Evolutionary conservation across 2,329 filamentous ascomycete species (phyloP), one percentile per base, ranked within the genome.

Genomic region (Talaromyces sp.): DNA sequence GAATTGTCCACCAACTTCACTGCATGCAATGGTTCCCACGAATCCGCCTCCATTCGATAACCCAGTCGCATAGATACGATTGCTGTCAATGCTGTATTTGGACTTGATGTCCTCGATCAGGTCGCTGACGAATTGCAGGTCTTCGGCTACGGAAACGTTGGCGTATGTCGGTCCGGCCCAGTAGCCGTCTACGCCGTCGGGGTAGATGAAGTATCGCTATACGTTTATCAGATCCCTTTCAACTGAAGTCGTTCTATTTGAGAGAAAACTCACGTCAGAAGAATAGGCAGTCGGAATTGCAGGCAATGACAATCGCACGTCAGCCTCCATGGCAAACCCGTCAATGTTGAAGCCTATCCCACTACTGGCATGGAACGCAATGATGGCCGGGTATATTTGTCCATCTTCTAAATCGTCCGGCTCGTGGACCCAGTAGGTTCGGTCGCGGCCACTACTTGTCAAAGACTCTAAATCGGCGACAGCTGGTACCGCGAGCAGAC

Each of bases 11-110:
- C 79, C 79, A 2, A 81, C 75, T 5, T 73, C 66, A 1, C 70
- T 61, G 70, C 82, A 84, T 1, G 82, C 81, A 50, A 84, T 73
- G 0, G 77, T 78, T 39, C 80, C 78, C 35, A 84, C 76, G 68
- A 84, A 84, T 3, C 81, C 81, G 35, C 78, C 81, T 22, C 82
- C 82, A 65, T 80, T 83, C 3, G 82, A 84, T 66, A 80, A 68
- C 15, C 81, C 82, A 6, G 78, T 79, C 3, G 80, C 82, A 69
- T 82, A 84, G 5, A 84, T 74, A 8, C 77, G 75, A 22, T 73
- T 71, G 37, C 78, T 76, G 62, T 83, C 81, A 15, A 83, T 72
- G 68, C 81, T 83, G 54, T 79, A 79, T 7, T 71, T 73, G 4
- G 61, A 58, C 13, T 79, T 74, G 13, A 82, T 54, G 62, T 81